Evolutionary conservation across 768 basidiomycete genomes (phyloP).

Genomic region (Neoboletus brunneissimus): DNA sequence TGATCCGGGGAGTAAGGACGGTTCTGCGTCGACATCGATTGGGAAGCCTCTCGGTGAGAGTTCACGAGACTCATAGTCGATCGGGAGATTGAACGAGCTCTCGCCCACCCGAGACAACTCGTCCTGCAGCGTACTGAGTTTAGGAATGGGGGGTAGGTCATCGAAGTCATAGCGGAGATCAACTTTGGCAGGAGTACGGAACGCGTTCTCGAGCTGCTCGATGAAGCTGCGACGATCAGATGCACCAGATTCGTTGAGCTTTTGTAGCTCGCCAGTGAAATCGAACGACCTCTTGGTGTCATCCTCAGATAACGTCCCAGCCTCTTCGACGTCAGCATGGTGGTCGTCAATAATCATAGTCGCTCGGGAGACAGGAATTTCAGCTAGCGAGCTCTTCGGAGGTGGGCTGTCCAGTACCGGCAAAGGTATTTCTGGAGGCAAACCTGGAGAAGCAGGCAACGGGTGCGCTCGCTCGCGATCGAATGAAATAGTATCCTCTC

Average conservation of each 20-base stretch:
- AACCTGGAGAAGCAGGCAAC: constrained; percentile 37
- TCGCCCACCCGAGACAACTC: constrained; percentile 26
- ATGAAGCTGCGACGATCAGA: constrained; percentile 75
- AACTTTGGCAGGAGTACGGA: constrained; percentile 71
- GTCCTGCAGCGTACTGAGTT: constrained; percentile 39
- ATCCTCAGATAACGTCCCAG: constrained; percentile 47
- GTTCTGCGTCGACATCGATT: constrained; percentile 31
- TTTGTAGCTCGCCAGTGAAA: constrained; percentile 75
- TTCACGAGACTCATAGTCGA: constrained; percentile 16
- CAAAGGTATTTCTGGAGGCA: constrained; percentile 42
- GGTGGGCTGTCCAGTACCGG: constrained; percentile 24
- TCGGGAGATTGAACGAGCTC: constrained; percentile 18
- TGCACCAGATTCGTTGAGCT: constrained; percentile 65
- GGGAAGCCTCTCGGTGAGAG: constrained; percentile 17
- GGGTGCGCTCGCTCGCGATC: constrained; percentile 1
- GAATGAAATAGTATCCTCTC: constrained; percentile 42
- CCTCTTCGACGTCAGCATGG: constrained; percentile 41
- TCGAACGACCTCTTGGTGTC: constrained; percentile 81
- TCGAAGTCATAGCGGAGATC: constrained; percentile 51
- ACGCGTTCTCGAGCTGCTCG: constrained; percentile 77
- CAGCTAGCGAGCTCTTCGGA: constrained; percentile 14
- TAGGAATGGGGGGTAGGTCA: constrained; percentile 52
- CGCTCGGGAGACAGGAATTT: constrained; percentile 42
- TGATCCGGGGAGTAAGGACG: constrained; percentile 39
- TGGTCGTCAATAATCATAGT: constrained; percentile 45